Base-by-base conservation (phyloP, 108 stramenopile genomes). In the Conticribra weissflogii region DNA sequence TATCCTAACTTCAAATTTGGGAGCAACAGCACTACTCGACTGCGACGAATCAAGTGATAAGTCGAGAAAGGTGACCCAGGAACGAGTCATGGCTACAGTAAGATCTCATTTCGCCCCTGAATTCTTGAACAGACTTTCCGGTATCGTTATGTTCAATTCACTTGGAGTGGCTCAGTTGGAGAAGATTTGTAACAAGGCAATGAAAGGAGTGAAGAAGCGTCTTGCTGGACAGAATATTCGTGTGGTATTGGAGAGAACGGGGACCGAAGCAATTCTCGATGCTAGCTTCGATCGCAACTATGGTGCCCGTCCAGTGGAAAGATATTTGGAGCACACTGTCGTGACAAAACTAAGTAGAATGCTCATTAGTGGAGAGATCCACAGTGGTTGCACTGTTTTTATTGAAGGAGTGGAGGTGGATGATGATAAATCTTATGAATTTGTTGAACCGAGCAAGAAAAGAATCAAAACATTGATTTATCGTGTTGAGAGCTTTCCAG, bases 91-190 rank as follows among this genome's bases (percentile, higher is more conserved):
- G 92, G 53, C 32, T 19, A 85, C 81, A 17, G 92, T 98, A 54
- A 70, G 90, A 32, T 54, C 76, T 55, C 81, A 84, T 21, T 97
- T 97, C 66, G 61, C 85, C 1, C 98, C 98, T 19, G 98, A 98
- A 69, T 96, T 98, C 64, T 80, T 98, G 30, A 98, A 98, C 68
- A 92, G 98, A 7, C 77, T 98, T n/a, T 96, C 95, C 36, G 96
- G 94, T 25, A 85, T 96, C 45, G 88, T 97, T 49, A 85, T 96
- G 80, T 98, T 98, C 85, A 86, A 93, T 62, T 76, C 92, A 18
- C 81, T 97, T 7, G 84, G 86, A 36, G 73, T 63, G 33, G 72
- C 63, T 22, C 91, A 99, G 49, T 83, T 99, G 33, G 85, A 89
- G 46, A 78, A 79, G 63, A 96, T 99, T 75, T 85, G 86, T 53